Evolutionary conservation across 2,329 filamentous ascomycete genomes (phyloP), one percentile per base, ranked within the genome.

Genomic region (Aspergillus alliaceus): DNA sequence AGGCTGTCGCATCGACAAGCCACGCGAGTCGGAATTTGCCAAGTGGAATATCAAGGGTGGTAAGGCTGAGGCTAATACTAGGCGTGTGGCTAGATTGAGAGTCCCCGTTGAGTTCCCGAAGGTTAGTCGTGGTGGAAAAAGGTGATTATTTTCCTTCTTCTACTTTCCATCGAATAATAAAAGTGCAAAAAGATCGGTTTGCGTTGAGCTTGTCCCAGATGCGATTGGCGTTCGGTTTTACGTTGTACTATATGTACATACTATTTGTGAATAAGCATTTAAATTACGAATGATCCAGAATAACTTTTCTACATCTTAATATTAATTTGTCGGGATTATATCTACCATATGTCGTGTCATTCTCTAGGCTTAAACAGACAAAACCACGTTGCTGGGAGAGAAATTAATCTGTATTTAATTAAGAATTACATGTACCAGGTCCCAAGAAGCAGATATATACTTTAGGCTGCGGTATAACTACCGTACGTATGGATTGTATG

Each of bases 61-160:
- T 31, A 87, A 86, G 70, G 84, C 84, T 1, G 82, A 85, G 67
- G 83, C 82, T 4, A 73, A 75, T 20, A 71, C 72, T 9, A 72
- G 69, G 51, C 76, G 82, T 58, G 77, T 93, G 50, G 92, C 90
- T 12, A 86, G 86, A 64, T 77, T 98, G 66, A 85, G 83, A 65
- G 74, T 97, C 60, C 95, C 95, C 3, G 78, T 97, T 47, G 83
- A 87, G 58, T 97, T 97, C 72, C 95, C 93, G 1, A 92, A 89
- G 77, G 71, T 77, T 48, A 77, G 67, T 68, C 76, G 69, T 64
- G 73, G 70, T 59, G 75, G 69, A 59, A 68, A 69, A 47, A 68
- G 67, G 58, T 46, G 37, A 34, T 55, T 2, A n/a, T 11, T 18
- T 48, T 4, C 18, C 27, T 31, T 42, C 18, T 35, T 25, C 14